A percentile compares a stretch with the other conserved stretches of the same genome.
These are phyloP conservation scores for Torulaspora pretoriensis DNA, from an alignment of 1,139 yeast species.

Conservation along the genomic window DNA sequence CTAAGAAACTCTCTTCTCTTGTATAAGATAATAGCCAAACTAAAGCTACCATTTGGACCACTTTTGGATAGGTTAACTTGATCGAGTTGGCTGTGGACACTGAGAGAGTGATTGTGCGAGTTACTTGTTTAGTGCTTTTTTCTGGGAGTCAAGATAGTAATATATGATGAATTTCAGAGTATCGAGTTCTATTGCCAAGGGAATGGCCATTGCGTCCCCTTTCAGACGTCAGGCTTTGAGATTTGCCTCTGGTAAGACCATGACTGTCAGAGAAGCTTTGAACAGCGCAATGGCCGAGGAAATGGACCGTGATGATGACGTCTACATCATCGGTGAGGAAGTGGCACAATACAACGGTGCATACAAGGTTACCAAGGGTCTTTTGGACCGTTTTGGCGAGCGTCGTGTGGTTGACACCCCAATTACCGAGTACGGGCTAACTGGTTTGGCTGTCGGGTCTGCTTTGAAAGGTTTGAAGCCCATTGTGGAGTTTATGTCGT, in stretches of 20 bases:
- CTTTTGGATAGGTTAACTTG: not conserved
- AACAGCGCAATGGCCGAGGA: slow-evolving; percentile 96
- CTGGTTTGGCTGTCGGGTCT: slow-evolving; percentile 97
- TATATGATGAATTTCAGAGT: slow-evolving; percentile 10
- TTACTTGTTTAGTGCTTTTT: not conserved
- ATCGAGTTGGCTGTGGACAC: not conserved
- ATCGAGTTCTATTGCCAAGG: slow-evolving; percentile 11
- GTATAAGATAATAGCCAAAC: not conserved
- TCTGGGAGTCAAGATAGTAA: not conserved
- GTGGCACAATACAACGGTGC: slow-evolving; percentile 99
- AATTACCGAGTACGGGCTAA: slow-evolving; percentile 98
- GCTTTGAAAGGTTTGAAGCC: slow-evolving; percentile 97
- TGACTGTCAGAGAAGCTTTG: slow-evolving; percentile 96
- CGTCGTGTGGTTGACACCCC: slow-evolving; percentile 97
- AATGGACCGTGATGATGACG: slow-evolving; percentile 91
- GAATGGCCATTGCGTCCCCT: slow-evolving; percentile 10
- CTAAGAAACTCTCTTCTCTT: not conserved
- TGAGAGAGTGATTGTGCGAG: not conserved
- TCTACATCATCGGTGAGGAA: slow-evolving; percentile 96
- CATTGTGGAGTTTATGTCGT: slow-evolving; percentile 97
- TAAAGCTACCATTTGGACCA: not conserved
- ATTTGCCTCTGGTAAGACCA: slow-evolving; percentile 48
- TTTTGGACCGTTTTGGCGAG: slow-evolving; percentile 94
- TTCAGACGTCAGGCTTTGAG: slow-evolving; percentile 19
- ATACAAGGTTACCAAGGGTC: slow-evolving; percentile 92